Conservation (phyloP, 208 protist genomes). For the Trypanosomatidae sp. region DNA sequence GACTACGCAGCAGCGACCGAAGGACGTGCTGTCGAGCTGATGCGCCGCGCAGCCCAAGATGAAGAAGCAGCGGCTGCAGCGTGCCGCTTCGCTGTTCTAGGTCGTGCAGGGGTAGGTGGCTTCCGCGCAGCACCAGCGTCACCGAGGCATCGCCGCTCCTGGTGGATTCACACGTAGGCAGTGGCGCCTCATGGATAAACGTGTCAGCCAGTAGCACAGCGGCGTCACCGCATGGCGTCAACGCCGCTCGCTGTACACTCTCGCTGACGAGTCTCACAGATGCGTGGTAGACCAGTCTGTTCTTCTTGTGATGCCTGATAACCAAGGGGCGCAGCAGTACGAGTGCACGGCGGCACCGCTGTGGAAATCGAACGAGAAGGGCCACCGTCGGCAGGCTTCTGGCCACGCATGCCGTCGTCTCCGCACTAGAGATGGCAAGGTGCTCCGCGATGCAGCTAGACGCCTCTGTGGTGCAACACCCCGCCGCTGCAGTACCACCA, state of each 20-base stretch:
- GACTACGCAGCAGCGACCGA: slow-evolving; percentile 14
- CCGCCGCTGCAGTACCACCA: neutral
- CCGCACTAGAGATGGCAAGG: neutral
- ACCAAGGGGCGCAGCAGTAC: slow-evolving; percentile 22
- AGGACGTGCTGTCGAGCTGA: slow-evolving; percentile 8
- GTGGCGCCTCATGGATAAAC: neutral
- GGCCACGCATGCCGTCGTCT: neutral
- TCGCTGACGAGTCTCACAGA: slow-evolving; percentile 16
- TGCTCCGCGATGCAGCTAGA: neutral
- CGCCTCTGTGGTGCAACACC: neutral
- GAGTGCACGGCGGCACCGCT: slow-evolving; percentile 15
- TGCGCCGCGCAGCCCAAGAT: slow-evolving; percentile 15
- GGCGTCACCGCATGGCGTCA: slow-evolving; percentile 12
- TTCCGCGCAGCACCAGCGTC: slow-evolving; percentile 17
- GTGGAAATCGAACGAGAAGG: slow-evolving; percentile 9
- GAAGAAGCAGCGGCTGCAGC: slow-evolving; percentile 14
- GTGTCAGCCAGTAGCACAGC: slow-evolving; percentile 8
- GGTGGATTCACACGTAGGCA: too few relatives aligned
- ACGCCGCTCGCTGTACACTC: slow-evolving; percentile 15
- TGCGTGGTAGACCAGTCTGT: slow-evolving; percentile 3
- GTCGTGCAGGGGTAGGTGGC: slow-evolving; percentile 1
- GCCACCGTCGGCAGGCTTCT: slow-evolving; percentile 22
- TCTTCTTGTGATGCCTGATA: neutral
- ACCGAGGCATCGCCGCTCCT: neutral
- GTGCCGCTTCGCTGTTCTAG: neutral